Conservation (phyloP, 805 yeast species). For the Zygosaccharomyces lentus region DNA sequence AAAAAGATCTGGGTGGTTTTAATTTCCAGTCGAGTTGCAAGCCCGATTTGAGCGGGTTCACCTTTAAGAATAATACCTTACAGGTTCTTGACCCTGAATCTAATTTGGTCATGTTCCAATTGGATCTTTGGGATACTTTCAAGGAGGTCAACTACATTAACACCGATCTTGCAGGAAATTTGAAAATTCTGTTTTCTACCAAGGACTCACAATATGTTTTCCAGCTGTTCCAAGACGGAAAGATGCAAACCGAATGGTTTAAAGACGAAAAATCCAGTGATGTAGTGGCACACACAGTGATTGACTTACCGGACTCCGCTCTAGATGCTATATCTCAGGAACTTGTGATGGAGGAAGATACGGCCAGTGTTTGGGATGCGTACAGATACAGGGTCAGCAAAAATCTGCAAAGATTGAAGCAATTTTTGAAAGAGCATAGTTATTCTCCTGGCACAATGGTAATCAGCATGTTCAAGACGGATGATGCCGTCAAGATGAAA, state of each 20-base stretch:
- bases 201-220: constrained; percentile 16
- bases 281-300: constrained; percentile 34
- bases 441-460: constrained; percentile 24
- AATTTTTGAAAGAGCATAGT: constrained; percentile 15
- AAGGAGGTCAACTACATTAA: constrained; percentile 16
- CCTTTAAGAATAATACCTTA: constrained; percentile 10
- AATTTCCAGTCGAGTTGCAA: constrained; percentile 18
- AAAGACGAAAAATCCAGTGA: constrained; percentile 43
- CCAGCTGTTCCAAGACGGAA: constrained; percentile 23
- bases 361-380: constrained; percentile 20
- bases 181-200: constrained; percentile 17
- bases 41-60: constrained; percentile 14
- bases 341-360: constrained; percentile 17
- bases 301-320: constrained; percentile 20
- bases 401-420: constrained; percentile 21
- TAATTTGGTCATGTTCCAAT: constrained; percentile 13
- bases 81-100: constrained; percentile 21
- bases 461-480: constrained; percentile 16
- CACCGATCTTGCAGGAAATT: constrained; percentile 16
- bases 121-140: constrained; percentile 18
- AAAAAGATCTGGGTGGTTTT: constrained; percentile 5
- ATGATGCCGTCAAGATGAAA: constrained; percentile 18
- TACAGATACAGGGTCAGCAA: constrained; percentile 28
- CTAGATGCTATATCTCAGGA: constrained; percentile 19
- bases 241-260: constrained; percentile 34